Conservation (phyloP, 2,329 filamentous ascomycete genomes). For the Alternaria angustiovoidea region DNA sequence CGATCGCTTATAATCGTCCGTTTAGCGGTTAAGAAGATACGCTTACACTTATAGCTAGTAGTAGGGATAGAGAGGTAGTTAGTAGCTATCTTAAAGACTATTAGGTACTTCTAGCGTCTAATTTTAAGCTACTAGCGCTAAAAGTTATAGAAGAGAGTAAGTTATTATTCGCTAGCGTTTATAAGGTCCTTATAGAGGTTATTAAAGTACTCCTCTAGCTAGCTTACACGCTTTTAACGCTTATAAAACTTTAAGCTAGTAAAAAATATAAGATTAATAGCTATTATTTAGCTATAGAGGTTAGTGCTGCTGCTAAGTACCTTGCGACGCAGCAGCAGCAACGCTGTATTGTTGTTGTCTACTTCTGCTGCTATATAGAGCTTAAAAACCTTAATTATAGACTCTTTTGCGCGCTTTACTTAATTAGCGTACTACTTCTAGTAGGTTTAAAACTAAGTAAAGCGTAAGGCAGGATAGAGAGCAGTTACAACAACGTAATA, state of each 20-base stretch:
- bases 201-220: slow-evolving; percentile 16
- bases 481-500: too few relatives aligned
- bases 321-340: background rate
- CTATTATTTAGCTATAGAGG: slow-evolving; percentile 8
- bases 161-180: background rate
- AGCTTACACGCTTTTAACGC: slow-evolving; percentile 5
- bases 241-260: slow-evolving; percentile 1
- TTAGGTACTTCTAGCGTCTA: slow-evolving; percentile 5
- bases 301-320: background rate
- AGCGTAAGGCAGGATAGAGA: too few relatives aligned
- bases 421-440: too few relatives aligned
- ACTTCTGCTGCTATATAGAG: background rate
- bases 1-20: slow-evolving; percentile 15
- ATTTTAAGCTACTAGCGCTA: slow-evolving; percentile 14
- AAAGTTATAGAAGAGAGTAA: background rate
- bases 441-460: too few relatives aligned
- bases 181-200: slow-evolving; percentile 3
- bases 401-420: too few relatives aligned
- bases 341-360: background rate
- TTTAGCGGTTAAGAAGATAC: slow-evolving; percentile 11
- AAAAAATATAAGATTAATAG: slow-evolving; percentile 6
- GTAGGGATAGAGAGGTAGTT: slow-evolving; percentile 14
- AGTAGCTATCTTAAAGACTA: slow-evolving; percentile 17
- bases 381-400: too few relatives aligned
- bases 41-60: slow-evolving; percentile 17